Conservation (phyloP, 208 protist genomes). For the Phytomonas francai region DNA sequence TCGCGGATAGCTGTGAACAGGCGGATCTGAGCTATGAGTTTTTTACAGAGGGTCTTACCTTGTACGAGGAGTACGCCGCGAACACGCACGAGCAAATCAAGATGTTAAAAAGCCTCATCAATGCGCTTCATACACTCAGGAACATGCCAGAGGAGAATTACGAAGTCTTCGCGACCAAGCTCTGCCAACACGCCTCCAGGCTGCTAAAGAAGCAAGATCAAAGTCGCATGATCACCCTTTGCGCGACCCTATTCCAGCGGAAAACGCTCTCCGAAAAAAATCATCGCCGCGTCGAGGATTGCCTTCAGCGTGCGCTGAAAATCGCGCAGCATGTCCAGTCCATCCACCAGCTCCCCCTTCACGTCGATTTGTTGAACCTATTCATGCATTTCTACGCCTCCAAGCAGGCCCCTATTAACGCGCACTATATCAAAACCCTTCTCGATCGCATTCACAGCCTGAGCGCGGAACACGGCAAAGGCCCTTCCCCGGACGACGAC, state of each 20-base stretch:
- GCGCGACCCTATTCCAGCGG: conserved; percentile 88
- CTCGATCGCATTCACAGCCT: conserved; percentile 48
- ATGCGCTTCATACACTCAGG: conserved; percentile 33
- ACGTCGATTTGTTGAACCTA: conserved; percentile 94
- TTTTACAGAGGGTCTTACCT: conserved; percentile 78
- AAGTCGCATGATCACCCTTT: conserved; percentile 68
- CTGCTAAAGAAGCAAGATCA: conserved; percentile 92
- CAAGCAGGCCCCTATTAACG: conserved; percentile 42
- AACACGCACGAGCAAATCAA: conserved; percentile 78
- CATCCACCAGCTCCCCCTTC: conserved; percentile 76
- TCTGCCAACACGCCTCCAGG: conserved; percentile 85
- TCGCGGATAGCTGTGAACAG: conserved; percentile 73
- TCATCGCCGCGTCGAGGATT: conserved; percentile 84
- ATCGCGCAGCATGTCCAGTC: conserved; percentile 82
- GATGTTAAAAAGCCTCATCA: conserved; percentile 73
- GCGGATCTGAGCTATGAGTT: conserved; percentile 85
- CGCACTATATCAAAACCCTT: too few species aligned
- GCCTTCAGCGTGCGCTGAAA: conserved; percentile 89
- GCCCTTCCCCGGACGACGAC: neutral
- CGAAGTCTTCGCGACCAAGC: conserved; percentile 85
- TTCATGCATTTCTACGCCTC: conserved; percentile 92
- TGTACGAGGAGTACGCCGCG: conserved; percentile 92
- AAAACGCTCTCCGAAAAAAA: conserved; percentile 45
- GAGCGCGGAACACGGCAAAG: conserved; percentile 24
- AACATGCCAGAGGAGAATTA: conserved; percentile 85